Base-by-base conservation (phyloP, 768 basidiomycete genomes). In the Hygrophoropsis aurantiaca region DNA sequence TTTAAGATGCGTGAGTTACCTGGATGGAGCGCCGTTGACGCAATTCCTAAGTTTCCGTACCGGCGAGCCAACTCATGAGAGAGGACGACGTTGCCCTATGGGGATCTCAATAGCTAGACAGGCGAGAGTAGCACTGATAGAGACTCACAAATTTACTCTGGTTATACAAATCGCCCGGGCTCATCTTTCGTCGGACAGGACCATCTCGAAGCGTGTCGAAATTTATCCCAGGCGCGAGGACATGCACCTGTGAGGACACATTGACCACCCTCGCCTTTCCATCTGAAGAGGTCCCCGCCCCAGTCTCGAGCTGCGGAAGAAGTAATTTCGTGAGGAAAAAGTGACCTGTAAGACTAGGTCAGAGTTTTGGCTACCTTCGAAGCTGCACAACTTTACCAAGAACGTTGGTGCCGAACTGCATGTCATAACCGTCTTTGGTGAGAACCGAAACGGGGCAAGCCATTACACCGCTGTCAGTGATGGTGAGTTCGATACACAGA, bases 241-340 rank as follows among this genome's bases (percentile, higher is more conserved):
- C 59, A 25, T 65, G 62, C 0, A 52, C 68, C 8, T 62, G 54
- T 4, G 78, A 78, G 2, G 74, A 71, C 11, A 69, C 66, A 15
- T 65, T 74, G 40, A 79, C 59, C 38, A 80, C 58, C 38, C 80
- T 75, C 4, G 70, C 61, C 36, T 71, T 70, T 34, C 64, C 65
- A 23, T 71, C 69, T 1, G 69, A 62, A 6, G 71, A 58, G 3
- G 62, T 54, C 19, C 57, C 60, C 3, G 71, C 67, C 2, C 65
- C 70, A 3, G 64, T 65, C 18, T 70, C 47, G 11, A 78, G 65
- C 7, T 64, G 62, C 3, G 78, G 76, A 26, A 79, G 62, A 26
- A 82, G 70, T 15, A 51, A 42, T 16, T n/a, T n/a, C n/a, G n/a
- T n/a, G n/a, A n/a, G n/a, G n/a, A n/a, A n/a, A n/a, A n/a, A n/a